Percentiles rank a stretch among this genome's conserved stretches.
Conservation (phyloP, 805 yeast genomes). For the Wickerhamiella galacta region DNA sequence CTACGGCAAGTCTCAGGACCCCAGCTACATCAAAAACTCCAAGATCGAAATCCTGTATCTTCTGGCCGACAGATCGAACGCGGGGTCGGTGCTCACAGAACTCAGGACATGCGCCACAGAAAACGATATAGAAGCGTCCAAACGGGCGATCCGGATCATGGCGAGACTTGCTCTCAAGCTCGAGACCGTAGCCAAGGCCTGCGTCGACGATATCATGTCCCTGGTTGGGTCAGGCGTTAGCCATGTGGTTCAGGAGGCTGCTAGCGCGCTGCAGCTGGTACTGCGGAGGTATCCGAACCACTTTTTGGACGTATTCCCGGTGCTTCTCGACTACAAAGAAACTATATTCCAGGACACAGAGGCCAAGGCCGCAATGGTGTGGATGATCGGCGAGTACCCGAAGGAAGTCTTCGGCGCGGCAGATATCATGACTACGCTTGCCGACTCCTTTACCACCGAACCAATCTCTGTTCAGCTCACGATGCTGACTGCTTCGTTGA, state of each 20-base stretch:
- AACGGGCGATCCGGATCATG: conserved; percentile 76
- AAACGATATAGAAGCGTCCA: conserved; percentile 68
- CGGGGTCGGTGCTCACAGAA: conserved; percentile 50
- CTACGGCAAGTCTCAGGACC: conserved; percentile 72
- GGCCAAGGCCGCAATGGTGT: conserved; percentile 57
- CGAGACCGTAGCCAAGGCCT: conserved; percentile 39
- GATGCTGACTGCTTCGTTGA: conserved; percentile 56
- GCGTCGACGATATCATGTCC: conserved; percentile 45
- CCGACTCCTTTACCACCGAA: conserved; percentile 39
- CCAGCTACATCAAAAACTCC: conserved; percentile 75
- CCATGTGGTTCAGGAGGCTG: conserved; percentile 64
- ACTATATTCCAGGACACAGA: conserved; percentile 54
- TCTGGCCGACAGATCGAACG: conserved; percentile 49
- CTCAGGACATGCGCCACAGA: conserved; percentile 76
- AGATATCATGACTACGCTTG: conserved; percentile 27
- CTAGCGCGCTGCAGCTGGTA: conserved; percentile 59
- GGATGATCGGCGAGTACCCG: conserved; percentile 71
- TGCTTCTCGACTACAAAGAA: conserved; percentile 30
- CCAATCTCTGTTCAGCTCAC: conserved; percentile 59
- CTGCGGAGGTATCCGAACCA: conserved; percentile 60
- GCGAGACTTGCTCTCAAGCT: conserved; percentile 78
- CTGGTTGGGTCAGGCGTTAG: conserved; percentile 49
- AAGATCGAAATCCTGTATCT: conserved; percentile 75
- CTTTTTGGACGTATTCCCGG: conserved; percentile 21
- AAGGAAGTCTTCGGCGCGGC: conserved; percentile 29